These are phyloP conservation scores for Pythium volutum DNA, from an alignment of 352 stramenopile genomes.

Conservation along the genomic window DNA sequence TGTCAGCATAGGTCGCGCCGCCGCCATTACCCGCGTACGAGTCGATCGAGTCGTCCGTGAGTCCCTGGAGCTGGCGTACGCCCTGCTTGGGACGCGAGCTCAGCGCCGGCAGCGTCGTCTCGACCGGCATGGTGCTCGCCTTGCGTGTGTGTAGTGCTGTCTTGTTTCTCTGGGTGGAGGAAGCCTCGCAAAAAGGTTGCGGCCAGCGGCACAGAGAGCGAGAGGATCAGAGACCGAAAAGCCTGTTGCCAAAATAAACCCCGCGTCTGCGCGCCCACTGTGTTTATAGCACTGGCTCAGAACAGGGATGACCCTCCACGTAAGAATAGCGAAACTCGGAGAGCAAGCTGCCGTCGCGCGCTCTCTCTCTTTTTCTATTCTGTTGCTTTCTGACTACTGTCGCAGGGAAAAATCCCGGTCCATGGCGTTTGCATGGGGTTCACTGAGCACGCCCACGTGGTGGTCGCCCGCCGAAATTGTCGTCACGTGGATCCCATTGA, in stretches of 20 bases:
- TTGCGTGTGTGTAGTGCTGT: not conserved
- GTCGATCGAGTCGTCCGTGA: conserved; percentile 87
- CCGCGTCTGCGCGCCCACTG: not conserved
- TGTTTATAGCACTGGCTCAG: conserved; percentile 1
- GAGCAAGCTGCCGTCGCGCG: not conserved
- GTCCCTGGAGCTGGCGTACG: conserved; percentile 72
- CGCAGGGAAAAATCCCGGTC: conserved; percentile 85
- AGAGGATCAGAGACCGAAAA: not conserved
- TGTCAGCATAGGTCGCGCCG: conserved; percentile 56
- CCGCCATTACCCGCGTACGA: conserved; percentile 66
- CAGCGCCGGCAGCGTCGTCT: conserved; percentile 64
- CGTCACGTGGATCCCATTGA: conserved; percentile 58
- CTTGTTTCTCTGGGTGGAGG: not conserved
- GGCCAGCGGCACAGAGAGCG: no score
- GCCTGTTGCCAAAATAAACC: conserved; percentile 3
- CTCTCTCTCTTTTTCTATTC: not conserved
- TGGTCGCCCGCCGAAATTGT: conserved; percentile 84
- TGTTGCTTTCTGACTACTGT: conserved; percentile 20
- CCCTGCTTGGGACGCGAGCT: conserved; percentile 81
- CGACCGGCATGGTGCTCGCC: not conserved
- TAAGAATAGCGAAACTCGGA: no score
- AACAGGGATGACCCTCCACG: no score
- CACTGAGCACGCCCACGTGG: conserved; percentile 83
- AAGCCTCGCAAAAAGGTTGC: not conserved
- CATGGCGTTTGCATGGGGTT: conserved; percentile 58